Evolutionary conservation across 23 red algal species (phyloP).

Genomic region (Gracilaria domingensis): DNA sequence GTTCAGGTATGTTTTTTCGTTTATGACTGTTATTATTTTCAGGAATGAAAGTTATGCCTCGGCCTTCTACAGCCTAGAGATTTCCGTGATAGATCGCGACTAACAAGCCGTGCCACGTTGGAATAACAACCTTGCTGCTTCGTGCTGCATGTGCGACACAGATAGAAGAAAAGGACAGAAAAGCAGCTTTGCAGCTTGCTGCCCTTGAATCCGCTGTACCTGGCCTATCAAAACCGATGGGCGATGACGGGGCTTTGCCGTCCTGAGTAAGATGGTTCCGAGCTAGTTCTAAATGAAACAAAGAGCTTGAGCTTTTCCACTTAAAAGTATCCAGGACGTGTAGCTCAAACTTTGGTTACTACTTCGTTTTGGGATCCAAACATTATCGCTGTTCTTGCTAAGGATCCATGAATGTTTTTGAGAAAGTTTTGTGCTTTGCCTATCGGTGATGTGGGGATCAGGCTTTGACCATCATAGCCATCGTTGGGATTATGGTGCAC

Average conservation of each 20-base stretch:
- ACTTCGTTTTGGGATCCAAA: too few relatives aligned
- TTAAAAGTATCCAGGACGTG: too few relatives aligned
- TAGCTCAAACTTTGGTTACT: too few relatives aligned
- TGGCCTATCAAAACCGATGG: neutral
- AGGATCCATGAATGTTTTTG: neutral
- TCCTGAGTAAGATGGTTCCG: neutral
- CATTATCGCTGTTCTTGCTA: too few relatives aligned
- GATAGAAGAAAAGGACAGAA: constrained; percentile 63
- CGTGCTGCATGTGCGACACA: neutral
- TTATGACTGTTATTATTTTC: neutral
- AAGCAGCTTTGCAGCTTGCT: constrained; percentile 48
- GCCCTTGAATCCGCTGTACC: constrained; percentile 42
- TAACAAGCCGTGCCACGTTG: neutral
- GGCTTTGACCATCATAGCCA: neutral
- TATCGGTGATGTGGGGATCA: neutral
- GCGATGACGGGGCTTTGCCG: neutral
- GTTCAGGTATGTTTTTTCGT: constrained; percentile 19
- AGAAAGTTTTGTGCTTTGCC: neutral
- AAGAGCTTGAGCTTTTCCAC: too few relatives aligned
- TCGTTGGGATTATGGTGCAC: neutral
- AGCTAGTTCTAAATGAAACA: too few relatives aligned
- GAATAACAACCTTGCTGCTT: neutral
- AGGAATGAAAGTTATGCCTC: neutral
- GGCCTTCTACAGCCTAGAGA: neutral
- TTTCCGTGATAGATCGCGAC: neutral